These are phyloP conservation scores for Mucor sp. DNA, from an alignment of 371 early-diverging fungal species.

Conservation along the genomic window DNA sequence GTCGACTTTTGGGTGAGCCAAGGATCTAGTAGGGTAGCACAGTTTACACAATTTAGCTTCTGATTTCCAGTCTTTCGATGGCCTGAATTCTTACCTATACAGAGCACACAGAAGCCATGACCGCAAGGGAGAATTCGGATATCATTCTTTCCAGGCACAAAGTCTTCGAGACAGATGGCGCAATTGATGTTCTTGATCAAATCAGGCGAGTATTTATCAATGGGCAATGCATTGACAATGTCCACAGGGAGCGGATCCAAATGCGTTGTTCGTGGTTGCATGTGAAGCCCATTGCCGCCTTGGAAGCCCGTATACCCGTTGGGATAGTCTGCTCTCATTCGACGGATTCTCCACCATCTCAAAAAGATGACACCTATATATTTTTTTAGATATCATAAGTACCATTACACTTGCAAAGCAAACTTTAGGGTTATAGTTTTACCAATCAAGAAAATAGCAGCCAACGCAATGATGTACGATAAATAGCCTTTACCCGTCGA, in stretches of 20 bases:
- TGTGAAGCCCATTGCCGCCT: constrained; percentile 1
- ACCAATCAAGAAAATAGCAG: constrained; percentile 43
- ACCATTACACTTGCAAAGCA: background rate
- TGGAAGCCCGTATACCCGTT: background rate
- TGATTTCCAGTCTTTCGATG: background rate
- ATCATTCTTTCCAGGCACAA: constrained; percentile 21
- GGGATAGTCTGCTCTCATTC: constrained; percentile 19
- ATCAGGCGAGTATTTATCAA: constrained; percentile 18
- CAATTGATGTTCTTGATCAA: constrained; percentile 32
- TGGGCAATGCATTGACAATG: constrained; percentile 31
- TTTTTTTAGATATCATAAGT: background rate
- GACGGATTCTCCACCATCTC: constrained; percentile 48
- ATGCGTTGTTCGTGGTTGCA: constrained; percentile 29
- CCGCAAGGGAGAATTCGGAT: constrained; percentile 34
- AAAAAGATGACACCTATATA: constrained; percentile 35
- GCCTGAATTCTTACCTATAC: constrained; percentile 28
- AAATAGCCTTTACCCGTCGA: constrained; percentile 34
- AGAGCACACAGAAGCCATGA: constrained; percentile 40
- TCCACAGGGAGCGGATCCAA: constrained; percentile 42
- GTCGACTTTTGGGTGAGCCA: constrained; percentile 42
- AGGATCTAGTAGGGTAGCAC: constrained; percentile 25
- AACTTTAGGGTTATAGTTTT: constrained; percentile 3
- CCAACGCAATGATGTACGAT: constrained; percentile 42
- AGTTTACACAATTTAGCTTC: background rate
- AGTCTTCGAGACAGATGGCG: constrained; percentile 39